phyloP scores from a whole-genome alignment of 2,329 filamentous ascomycete species.

The Xylaria sp. region DNA sequence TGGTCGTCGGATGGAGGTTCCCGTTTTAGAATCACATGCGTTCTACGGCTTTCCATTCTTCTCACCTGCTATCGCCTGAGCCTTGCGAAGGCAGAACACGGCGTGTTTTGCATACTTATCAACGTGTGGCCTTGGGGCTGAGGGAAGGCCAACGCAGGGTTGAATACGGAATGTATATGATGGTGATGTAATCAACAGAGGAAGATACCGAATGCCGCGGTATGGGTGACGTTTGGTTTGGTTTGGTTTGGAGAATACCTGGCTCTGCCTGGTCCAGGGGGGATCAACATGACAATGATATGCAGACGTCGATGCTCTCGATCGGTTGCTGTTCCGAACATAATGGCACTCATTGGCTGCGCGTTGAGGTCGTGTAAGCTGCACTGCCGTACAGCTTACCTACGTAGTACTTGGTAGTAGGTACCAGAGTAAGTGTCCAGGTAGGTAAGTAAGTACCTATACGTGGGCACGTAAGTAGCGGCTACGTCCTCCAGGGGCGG shows the following conservation, averaged over 20 bases:
- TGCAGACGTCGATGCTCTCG: not conserved
- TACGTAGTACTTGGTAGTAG: no score
- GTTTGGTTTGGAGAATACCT: no score
- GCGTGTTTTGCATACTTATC: not conserved
- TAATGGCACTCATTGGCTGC: not conserved
- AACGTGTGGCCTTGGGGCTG: not conserved
- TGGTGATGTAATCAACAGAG: not conserved
- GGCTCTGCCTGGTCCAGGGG: not conserved
- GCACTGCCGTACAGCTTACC: not conserved
- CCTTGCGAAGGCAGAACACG: not conserved
- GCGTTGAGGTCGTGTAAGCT: not conserved
- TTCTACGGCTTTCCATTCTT: not conserved
- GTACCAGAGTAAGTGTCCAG: not conserved
- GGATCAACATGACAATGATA: not conserved
- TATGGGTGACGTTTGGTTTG: not conserved
- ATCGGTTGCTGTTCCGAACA: conserved; percentile 18
- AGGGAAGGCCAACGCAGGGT: not conserved
- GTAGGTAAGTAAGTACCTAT: not conserved
- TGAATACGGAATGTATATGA: not conserved
- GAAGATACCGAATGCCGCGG: not conserved
- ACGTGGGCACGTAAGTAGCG: conserved; percentile 2
- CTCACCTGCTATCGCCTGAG: not conserved
- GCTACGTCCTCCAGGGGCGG: conserved; percentile 19
- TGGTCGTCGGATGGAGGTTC: conserved; percentile 2
- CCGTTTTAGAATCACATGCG: not conserved